Evolutionary conservation across 208 protist genomes (phyloP), one percentile per base, ranked within the genome.

Genomic region (Leishmania martiniquensis): DNA sequence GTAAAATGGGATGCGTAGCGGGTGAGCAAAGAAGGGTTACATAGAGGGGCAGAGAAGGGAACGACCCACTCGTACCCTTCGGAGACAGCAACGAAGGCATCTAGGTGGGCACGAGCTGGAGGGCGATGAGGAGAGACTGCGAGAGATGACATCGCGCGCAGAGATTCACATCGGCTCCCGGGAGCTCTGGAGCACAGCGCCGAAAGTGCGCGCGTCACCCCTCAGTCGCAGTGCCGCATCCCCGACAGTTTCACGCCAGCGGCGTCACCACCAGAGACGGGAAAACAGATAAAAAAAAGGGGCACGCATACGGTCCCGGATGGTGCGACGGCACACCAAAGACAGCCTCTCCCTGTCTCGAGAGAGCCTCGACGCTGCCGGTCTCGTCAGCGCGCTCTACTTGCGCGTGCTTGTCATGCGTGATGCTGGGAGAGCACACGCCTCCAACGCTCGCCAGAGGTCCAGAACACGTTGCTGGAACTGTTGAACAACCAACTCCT

Each of bases 401-500:
- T n/a, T n/a, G n/a, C n/a, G n/a, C n/a, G n/a, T n/a, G n/a, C n/a
- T n/a, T 65, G 59, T 32, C n/a, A 32, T 65, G 59, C 29, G 65
- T 49, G 39, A 15, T 4, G n/a, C 7, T 6, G 65, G 22, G 25
- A 47, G 37, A 4, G 32, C 34, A 49, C 42, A 29, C 42, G 6
- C 42, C 39, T 69, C 45, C 10, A 42, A 17, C 1, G 39, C 34
- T 42, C 37, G n/a, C 68, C 68, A 72, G 68, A 72, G 68, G 47
- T 55, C 49, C 29, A 72, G 49, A 39, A 72, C 29, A 44, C 13
- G 15, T 6, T 72, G 68, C 68, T 72, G 68, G 49, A 72, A 72
- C 68, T 59, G 15, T 59, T 72, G 68, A 22, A 72, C 32, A 3
- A 57, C 47, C 2, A 13, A 42, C 20, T 72, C 68, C 29, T 42